Conservation (phyloP, 148 eudicot genomes). For the Rhododendron kiyosumense region DNA sequence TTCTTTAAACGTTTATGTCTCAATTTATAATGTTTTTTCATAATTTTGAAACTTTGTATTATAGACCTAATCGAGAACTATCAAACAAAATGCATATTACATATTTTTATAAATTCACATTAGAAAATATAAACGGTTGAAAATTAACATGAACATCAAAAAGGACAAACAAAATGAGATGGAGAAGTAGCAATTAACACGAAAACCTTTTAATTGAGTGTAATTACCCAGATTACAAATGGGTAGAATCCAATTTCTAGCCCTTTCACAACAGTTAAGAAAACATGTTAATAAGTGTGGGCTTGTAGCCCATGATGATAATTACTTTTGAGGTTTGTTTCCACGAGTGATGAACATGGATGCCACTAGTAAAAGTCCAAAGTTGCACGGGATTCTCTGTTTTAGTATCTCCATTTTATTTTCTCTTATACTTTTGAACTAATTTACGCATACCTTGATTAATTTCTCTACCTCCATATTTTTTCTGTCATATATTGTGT, state of each 20-base stretch:
- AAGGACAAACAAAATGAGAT: too few species aligned
- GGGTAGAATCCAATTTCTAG: background rate
- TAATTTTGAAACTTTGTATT: too few species aligned
- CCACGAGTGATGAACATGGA: conserved; percentile 13
- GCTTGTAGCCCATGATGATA: conserved; percentile 4
- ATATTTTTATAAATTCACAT: too few species aligned
- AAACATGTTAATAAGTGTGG: background rate
- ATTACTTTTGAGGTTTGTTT: conserved; percentile 12
- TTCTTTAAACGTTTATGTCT: too few species aligned
- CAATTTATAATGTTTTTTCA: too few species aligned
- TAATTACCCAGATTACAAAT: background rate
- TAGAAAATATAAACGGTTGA: too few species aligned
- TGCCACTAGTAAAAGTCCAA: conserved; percentile 9
- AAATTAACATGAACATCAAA: too few species aligned
- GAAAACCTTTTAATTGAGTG: background rate
- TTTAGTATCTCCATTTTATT: background rate
- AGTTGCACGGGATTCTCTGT: background rate
- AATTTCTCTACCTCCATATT: background rate
- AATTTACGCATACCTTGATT: background rate
- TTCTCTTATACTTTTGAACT: background rate
- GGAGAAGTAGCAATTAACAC: background rate
- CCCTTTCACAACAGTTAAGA: background rate
- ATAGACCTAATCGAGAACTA: too few species aligned
- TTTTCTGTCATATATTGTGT: background rate
- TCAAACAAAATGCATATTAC: too few species aligned